phyloP scores from a whole-genome alignment of 2,329 filamentous ascomycete genomes.

The Fusarium sp. region DNA sequence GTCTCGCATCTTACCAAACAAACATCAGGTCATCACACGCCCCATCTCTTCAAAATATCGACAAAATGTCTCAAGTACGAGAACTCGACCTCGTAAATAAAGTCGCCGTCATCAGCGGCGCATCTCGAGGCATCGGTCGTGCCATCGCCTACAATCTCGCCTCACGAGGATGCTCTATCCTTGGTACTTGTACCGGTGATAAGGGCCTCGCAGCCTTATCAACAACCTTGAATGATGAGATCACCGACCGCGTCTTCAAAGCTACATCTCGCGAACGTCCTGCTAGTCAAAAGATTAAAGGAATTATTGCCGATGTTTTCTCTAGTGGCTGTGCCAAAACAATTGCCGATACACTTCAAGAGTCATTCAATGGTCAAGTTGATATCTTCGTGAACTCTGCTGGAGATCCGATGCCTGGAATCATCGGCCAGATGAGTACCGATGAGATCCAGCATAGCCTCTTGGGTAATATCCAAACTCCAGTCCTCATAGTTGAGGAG shows the following conservation, averaged over 20 bases:
- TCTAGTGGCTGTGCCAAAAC: slow-evolving; percentile 44
- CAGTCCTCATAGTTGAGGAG: slow-evolving; percentile 54
- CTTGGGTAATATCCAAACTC: slow-evolving; percentile 54
- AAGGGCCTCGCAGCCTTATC: slow-evolving; percentile 41
- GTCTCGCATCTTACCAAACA: rapidly evolving
- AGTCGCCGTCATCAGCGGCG: slow-evolving; percentile 41
- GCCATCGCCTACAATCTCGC: slow-evolving; percentile 49
- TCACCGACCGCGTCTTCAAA: slow-evolving; percentile 35
- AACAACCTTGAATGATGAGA: slow-evolving; percentile 36
- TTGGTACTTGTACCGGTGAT: slow-evolving; percentile 51
- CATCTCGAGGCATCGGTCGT: slow-evolving; percentile 47
- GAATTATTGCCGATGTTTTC: slow-evolving; percentile 51
- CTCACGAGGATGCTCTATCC: slow-evolving; percentile 49
- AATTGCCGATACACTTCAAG: slow-evolving; percentile 47
- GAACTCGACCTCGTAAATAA: slow-evolving; percentile 35
- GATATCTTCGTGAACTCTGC: slow-evolving; percentile 55
- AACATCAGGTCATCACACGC: rapidly evolving
- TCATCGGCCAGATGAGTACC: slow-evolving; percentile 47
- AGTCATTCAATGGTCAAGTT: slow-evolving; percentile 45
- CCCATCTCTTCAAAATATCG: rapidly evolving
- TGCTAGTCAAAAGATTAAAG: slow-evolving; percentile 41
- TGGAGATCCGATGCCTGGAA: slow-evolving; percentile 48
- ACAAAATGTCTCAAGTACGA: neutral
- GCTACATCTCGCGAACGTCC: slow-evolving; percentile 28
- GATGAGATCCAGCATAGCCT: slow-evolving; percentile 51